Percentiles rank a stretch among this genome's conserved stretches.
Evolutionary conservation across 2,329 filamentous ascomycete genomes (phyloP).

Genomic region (Colletotrichum sp.): DNA sequence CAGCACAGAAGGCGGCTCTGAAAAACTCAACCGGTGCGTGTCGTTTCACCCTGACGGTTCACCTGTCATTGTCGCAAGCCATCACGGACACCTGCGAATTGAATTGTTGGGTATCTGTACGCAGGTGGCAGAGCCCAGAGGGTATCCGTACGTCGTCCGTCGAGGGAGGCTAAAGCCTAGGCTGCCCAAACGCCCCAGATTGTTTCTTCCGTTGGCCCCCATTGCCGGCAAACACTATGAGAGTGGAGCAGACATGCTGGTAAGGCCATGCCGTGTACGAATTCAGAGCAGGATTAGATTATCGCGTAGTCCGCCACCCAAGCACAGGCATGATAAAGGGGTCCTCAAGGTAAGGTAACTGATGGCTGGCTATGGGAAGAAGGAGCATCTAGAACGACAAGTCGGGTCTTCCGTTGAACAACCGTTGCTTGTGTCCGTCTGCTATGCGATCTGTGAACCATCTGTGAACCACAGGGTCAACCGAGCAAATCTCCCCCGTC

Average conservation of each 20-base stretch:
- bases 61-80: not conserved
- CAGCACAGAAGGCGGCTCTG: not conserved
- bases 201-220: not conserved
- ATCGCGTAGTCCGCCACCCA: not conserved
- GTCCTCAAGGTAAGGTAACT: not conserved
- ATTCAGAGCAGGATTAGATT: not conserved
- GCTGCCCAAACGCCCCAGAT: slow-evolving; percentile 3
- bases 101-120: not conserved
- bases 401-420: not conserved
- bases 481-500: not conserved
- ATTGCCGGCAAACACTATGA: not conserved
- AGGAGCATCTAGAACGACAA: not conserved
- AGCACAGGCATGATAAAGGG: not conserved
- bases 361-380: not conserved
- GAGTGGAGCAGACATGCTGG: slow-evolving; percentile 1
- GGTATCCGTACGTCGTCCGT: not conserved
- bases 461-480: not conserved
- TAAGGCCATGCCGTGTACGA: not conserved
- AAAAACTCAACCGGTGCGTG: not conserved
- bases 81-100: not conserved
- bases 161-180: not conserved
- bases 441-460: not conserved
- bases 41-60: slow-evolving; percentile 4
- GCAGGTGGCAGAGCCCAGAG: not conserved
- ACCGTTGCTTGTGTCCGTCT: not conserved